Base-by-base conservation (phyloP, 495 filamentous ascomycete species). In the Aspergillus coremiiformis region DNA sequence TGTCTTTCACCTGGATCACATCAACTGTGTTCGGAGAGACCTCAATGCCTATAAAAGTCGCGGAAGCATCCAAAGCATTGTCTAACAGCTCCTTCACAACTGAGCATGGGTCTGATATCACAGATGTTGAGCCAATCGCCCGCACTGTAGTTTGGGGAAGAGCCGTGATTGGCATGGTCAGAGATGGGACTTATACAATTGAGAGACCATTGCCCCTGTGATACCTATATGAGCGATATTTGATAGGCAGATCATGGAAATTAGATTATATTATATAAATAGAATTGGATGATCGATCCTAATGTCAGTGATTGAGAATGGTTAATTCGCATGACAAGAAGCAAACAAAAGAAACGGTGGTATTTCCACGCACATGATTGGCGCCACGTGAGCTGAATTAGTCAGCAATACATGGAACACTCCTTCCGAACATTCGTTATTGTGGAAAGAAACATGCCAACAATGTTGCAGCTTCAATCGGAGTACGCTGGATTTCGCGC, bases 21-120 rank as follows among this genome's bases (percentile, higher is more conserved):
- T 92, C 87, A 11, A 96, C 63, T 0, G 85, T 82, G 55, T 96
- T 90, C 21, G 72, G 58, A 2, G 88, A 85, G 23, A 95, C 73
- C 50, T 91, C 76, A 27, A 97, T 71, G 24, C 81, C 76, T 32
- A 97, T 74, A 0, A 80, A 80, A 2, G 84, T 82, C 5, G 92
- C 86, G 21, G 77, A 77, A 4, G 92, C 87, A 66, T 97, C 93
- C 8, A 97, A 74, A 17, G 89, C 81, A 65, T 98, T 98, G 53
- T 98, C 93, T 27, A 98, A 61, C 9, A 97, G 79, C 62, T 98
- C 93, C 65, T 98, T 98, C 47, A 94, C 79, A 14, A 96, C 72
- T 5, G 82, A 81, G 47, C 76, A 76, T 9, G 91, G 76, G 44
- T 88, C 84, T 4, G 84, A 80, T 54, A 96, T 82, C 50, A 77